Base-by-base conservation (phyloP, 176 grass and related monocot genomes). In the Oryza nivara region DNA sequence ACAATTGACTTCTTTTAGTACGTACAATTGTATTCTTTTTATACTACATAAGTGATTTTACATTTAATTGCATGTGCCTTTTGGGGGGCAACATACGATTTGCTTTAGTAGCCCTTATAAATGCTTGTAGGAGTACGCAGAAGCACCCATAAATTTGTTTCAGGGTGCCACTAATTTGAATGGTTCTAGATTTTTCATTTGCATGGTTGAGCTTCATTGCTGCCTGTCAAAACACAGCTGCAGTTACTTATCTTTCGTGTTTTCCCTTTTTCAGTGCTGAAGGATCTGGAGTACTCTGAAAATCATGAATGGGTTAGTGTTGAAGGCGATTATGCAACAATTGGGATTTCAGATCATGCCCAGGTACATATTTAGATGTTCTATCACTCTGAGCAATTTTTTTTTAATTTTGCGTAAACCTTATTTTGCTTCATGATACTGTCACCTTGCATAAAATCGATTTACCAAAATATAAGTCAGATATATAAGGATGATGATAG, bases 321-420 rank as follows among this genome's bases (percentile, higher is more conserved):
- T 60, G 91, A 95, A 0, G 93, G 88, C 15, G 81, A 95, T 86
- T 95, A 89, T 14, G 96, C 96, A 40, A 95, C 87, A 10, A 75
- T 98, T 60, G 96, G 96, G 43, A 92, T 98, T 84, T 95, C 93
- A 67, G 93, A 98, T 84, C 93, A 98, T 92, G 93, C 96, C 71
- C 93, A 95, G 96, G 96, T 97, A 16, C 81, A 66, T 66, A 68
- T 47, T 61, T 0, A 16, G 13, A 22, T 47, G 72, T 66, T 49
- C 0, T 73, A 35, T 67, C 54, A 7, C 36, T 38, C 65, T 68
- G 1, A 73, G 49, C 28, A 80, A 70, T 66, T 67, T 45, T 12
- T 67, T 38, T 38, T 38, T 6, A 49, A 49, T 49, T 49, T 49
- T 3, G 2, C 2, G 6, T 32, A 49, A 49, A 49, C 47, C 7